These are phyloP conservation scores for Scheffersomyces segobiensis DNA, from an alignment of 1,139 yeast species.

Conservation along the genomic window DNA sequence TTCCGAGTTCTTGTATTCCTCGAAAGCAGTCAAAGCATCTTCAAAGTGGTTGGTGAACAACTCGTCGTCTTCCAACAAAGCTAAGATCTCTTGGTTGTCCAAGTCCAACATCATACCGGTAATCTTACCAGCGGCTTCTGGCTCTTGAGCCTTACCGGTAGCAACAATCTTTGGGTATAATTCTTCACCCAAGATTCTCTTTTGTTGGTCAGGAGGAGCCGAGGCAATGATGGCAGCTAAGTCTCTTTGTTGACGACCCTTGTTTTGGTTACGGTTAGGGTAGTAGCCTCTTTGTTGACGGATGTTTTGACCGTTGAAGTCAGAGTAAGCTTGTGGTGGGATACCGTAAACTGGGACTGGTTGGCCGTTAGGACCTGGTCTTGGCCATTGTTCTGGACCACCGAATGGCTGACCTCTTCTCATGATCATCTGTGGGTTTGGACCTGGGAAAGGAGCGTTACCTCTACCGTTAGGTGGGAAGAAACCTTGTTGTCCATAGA, in stretches of 20 bases:
- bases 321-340: slow-evolving; percentile 73
- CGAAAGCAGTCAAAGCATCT: slow-evolving; percentile 93
- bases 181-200: slow-evolving; percentile 97
- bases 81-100: slow-evolving; percentile 88
- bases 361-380: slow-evolving; percentile 79
- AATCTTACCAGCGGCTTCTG: slow-evolving; percentile 97
- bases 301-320: slow-evolving; percentile 54
- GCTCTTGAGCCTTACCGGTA: slow-evolving; percentile 82
- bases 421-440: slow-evolving; percentile 89
- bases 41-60: slow-evolving; percentile 89
- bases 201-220: slow-evolving; percentile 85
- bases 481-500: slow-evolving; percentile 87
- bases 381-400: slow-evolving; percentile 69
- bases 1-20: slow-evolving; percentile 68
- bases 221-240: slow-evolving; percentile 62
- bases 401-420: slow-evolving; percentile 58
- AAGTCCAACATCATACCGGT: slow-evolving; percentile 99
- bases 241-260: slow-evolving; percentile 42
- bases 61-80: slow-evolving; percentile 86
- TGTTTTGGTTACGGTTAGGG: slow-evolving; percentile 45
- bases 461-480: slow-evolving; percentile 83
- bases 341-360: slow-evolving; percentile 80
- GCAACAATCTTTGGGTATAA: slow-evolving; percentile 92
- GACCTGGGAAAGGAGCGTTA: slow-evolving; percentile 80
- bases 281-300: slow-evolving; percentile 43